Evolutionary conservation across 768 basidiomycete species (phyloP).

Genomic region (Amanita pallidorosea): DNA sequence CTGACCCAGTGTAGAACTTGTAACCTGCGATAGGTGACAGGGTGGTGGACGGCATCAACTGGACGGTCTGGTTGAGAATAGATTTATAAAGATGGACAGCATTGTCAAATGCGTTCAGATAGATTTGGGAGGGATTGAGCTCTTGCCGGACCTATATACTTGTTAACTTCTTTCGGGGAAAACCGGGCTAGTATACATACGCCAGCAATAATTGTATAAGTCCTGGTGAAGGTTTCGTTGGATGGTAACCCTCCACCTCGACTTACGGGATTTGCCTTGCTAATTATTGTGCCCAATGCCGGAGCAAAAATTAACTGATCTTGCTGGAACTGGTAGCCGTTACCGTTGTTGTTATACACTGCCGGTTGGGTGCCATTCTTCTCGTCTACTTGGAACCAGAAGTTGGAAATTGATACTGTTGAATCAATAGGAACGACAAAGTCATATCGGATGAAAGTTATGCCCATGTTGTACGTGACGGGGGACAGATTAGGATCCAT

Average conservation of each 20-base stretch:
- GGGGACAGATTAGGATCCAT: constrained; percentile 27
- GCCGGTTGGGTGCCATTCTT: constrained; percentile 26
- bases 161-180: not conserved
- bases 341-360: constrained; percentile 30
- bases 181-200: constrained; percentile 10
- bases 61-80: constrained; percentile 16
- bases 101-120: constrained; percentile 17
- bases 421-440: constrained; percentile 31
- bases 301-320: constrained; percentile 34
- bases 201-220: constrained; percentile 16
- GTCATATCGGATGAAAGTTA: constrained; percentile 28
- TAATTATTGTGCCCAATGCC: constrained; percentile 4
- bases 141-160: constrained; percentile 16
- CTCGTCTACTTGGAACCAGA: constrained; percentile 40
- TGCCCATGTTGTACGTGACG: constrained; percentile 22
- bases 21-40: constrained; percentile 17
- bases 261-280: not conserved
- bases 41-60: constrained; percentile 15
- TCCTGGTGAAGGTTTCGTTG: constrained; percentile 1
- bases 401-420: constrained; percentile 30
- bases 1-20: constrained; percentile 16
- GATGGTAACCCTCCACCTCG: not conserved
- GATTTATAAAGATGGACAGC: constrained; percentile 15
- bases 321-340: constrained; percentile 28
- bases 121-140: constrained; percentile 17